Base-by-base conservation (phyloP, 768 basidiomycete species). In the Boletus fagicola region DNA sequence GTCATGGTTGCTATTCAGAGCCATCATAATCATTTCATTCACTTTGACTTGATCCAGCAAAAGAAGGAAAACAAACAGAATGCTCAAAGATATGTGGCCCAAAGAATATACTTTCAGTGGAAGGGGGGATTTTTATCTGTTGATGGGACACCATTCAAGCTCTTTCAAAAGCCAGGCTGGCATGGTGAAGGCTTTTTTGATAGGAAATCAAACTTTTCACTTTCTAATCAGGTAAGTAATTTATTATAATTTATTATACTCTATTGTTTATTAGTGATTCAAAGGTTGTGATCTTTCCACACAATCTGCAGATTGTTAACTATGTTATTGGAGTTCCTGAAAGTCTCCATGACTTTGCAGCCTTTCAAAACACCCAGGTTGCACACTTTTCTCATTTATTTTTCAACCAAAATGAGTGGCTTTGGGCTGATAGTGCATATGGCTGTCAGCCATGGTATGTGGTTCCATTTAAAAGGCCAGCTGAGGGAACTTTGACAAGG, bases 391-490 rank as follows among this genome's bases (percentile, higher is more conserved):
- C 61, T 5, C 2, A 54, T n/a, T 16, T 3, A 16, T 52, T 61
- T n/a, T 35, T 66, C 28, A 20, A 20, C 0, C 18, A 18, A 16
- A 24, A 46, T 36, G 62, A 65, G 33, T 68, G 62, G 56, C 16
- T 63, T 22, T n/a, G n/a, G n/a, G n/a, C n/a, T n/a, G n/a, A n/a
- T n/a, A n/a, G n/a, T n/a, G n/a, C n/a, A n/a, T n/a, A 66, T 53
- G 13, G 7, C 2, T 57, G 38, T 9, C 46, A 58, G 9, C 28
- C 58, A 36, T 72, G 67, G 70, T 72, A 61, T 58, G 11, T 72
- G 1, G 48, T 64, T 7, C 67, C 71, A 12, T 72, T 67, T 51
- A 72, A 68, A n/a, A 51, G 48, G 53, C 62, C 66, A 35, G 36
- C 44, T 12, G 43, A 31, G 3, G 62, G 59, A 8, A 43, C 43